Percentiles rank a stretch among this genome's conserved stretches.
Evolutionary conservation across 345 rosid genomes (phyloP).

Genomic region (Barbarea vulgaris): DNA sequence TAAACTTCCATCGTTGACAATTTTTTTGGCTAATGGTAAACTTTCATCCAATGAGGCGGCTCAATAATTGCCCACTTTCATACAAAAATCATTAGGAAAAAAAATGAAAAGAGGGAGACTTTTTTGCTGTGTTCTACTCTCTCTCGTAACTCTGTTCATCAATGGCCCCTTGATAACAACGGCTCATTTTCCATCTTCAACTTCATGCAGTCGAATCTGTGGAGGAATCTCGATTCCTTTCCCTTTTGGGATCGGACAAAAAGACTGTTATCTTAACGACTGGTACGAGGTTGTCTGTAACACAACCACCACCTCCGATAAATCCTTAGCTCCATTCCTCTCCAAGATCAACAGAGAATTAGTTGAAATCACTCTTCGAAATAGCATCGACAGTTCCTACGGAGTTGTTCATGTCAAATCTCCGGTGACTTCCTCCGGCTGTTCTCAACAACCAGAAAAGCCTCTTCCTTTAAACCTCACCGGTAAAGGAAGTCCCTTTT

Average conservation of each 20-base stretch:
- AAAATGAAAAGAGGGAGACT: constrained; percentile 3
- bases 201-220: constrained; percentile 29
- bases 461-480: constrained; percentile 28
- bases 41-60: not conserved
- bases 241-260: constrained; percentile 43
- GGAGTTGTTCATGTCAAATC: constrained; percentile 15
- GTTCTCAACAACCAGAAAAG: constrained; percentile 15
- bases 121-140: not conserved
- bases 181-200: constrained; percentile 21
- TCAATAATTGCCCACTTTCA: not conserved
- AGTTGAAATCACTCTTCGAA: constrained; percentile 30
- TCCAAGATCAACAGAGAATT: constrained; percentile 15
- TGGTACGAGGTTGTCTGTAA: constrained; percentile 35
- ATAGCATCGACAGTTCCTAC: not conserved
- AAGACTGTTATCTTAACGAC: constrained; percentile 29
- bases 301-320: constrained; percentile 8
- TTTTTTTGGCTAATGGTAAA: not conserved
- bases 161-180: constrained; percentile 3
- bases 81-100: not conserved
- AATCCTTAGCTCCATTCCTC: constrained; percentile 19
- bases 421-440: constrained; percentile 40
- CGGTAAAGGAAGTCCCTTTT: constrained; percentile 39
- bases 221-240: constrained; percentile 50
- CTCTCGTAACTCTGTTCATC: not conserved
- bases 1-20: not conserved